Conservation (phyloP, 2,329 filamentous ascomycete species). For the Xylariaceae sp. region DNA sequence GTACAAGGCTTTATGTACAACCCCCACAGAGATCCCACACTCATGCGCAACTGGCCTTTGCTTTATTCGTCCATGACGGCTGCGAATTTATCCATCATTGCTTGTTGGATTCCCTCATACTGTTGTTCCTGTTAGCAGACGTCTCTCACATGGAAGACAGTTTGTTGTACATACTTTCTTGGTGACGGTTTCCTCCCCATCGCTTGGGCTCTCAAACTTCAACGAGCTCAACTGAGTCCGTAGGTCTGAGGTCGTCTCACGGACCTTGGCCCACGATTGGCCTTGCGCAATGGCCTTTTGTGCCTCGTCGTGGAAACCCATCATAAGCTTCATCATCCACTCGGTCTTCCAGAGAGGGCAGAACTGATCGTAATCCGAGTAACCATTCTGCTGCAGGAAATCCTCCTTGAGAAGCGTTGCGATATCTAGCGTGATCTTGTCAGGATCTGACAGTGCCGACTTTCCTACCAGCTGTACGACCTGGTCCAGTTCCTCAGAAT, state of each 20-base stretch:
- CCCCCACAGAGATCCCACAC: constrained; percentile 1
- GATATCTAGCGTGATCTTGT: constrained; percentile 97
- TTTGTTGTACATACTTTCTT: no score
- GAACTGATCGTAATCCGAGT: constrained; percentile 98
- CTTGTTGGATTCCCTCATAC: constrained; percentile 89
- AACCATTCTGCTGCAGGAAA: constrained; percentile 98
- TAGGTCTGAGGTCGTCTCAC: constrained; percentile 83
- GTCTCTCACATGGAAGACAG: no score
- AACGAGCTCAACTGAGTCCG: constrained; percentile 82
- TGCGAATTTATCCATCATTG: constrained; percentile 96
- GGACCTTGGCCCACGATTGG: constrained; percentile 86
- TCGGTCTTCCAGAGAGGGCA: constrained; percentile 99
- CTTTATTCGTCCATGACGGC: constrained; percentile 88
- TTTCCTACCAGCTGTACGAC: constrained; percentile 98
- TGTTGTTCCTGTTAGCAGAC: constrained; percentile 30
- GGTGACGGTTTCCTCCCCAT: constrained; percentile 73
- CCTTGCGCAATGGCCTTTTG: constrained; percentile 93
- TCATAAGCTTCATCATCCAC: constrained; percentile 99
- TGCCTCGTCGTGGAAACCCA: constrained; percentile 95
- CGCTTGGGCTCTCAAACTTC: constrained; percentile 92
- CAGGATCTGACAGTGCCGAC: constrained; percentile 88
- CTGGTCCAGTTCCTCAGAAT: constrained; percentile 96
- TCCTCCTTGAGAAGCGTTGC: constrained; percentile 93
- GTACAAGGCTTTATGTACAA: constrained; percentile 7
- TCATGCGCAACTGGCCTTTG: background rate